Base-by-base conservation (phyloP, 1,139 yeast genomes). In the Pneumocystis oryctolagi region DNA sequence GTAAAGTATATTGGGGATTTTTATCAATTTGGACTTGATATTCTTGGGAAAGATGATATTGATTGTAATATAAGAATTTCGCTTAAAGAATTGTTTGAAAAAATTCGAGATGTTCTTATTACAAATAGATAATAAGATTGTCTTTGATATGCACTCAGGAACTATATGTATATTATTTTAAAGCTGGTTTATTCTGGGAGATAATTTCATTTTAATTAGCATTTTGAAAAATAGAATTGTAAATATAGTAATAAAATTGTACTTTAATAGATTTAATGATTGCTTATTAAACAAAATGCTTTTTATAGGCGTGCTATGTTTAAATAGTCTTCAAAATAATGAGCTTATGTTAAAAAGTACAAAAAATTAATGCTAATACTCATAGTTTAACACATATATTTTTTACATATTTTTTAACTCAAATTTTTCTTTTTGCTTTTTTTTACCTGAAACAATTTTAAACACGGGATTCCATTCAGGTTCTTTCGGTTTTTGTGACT, bases 401-500 rank as follows among this genome's bases (percentile, higher is more conserved):
- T 57, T 39, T 28, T 12, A 57, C 25, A 20, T 37, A 37, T 25
- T 55, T 55, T 55, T 31, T 32, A 28, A 18, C 31, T 42, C 53
- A 20, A 59, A 34, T 35, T 61, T 56, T 60, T 59, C 28, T 56
- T 61, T 14, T 76, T 78, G 68, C 80, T 80, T 37, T 71, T 79
- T 81, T 78, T 85, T 87, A 73, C 84, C 85, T 60, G 82, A 76
- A 31, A 83, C 86, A 55, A 84, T 87, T 73, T 83, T 84, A 75
- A 84, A 84, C 62, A 80, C 76, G 61, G 74, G 71, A 64, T 81
- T 85, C 94, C 95, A 88, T 56, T 87, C 95, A 63, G 80, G 84
- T 12, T 47, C 55, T 28, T 47, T 47, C 25, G 20, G 55, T 20
- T 47, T 47, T 62, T 82, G 73, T 40, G 75, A 85, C 55, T 80